Conservation (phyloP, 2,329 filamentous ascomycete species). For the Ceratocystis variospora region DNA sequence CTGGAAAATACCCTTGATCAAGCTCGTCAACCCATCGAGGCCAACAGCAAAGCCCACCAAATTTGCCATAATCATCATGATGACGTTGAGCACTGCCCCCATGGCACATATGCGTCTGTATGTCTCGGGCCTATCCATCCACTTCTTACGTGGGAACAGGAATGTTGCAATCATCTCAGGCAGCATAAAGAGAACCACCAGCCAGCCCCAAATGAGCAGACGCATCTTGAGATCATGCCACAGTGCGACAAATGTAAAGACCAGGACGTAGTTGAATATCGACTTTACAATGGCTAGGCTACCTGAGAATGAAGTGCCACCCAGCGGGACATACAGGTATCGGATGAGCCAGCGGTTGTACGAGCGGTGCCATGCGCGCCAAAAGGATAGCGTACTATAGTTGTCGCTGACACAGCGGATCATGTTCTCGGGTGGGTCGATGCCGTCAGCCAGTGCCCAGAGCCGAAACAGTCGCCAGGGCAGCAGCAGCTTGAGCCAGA, state of each 20-base stretch:
- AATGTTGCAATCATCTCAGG: constrained; percentile 64
- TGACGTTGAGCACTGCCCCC: constrained; percentile 67
- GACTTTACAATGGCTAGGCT: constrained; percentile 39
- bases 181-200: constrained; percentile 84
- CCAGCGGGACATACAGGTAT: constrained; percentile 87
- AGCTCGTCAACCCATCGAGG: constrained; percentile 66
- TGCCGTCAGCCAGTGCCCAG: constrained; percentile 81
- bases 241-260: constrained; percentile 93
- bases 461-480: constrained; percentile 98
- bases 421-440: constrained; percentile 98
- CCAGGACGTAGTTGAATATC: constrained; percentile 61
- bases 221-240: constrained; percentile 96
- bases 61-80: constrained; percentile 95
- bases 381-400: constrained; percentile 80
- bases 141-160: constrained; percentile 60
- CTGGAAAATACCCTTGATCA: constrained; percentile 60
- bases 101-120: constrained; percentile 71
- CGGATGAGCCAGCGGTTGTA: constrained; percentile 92
- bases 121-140: constrained; percentile 51
- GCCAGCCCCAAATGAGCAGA: constrained; percentile 90
- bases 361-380: constrained; percentile 89
- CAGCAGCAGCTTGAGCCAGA: constrained; percentile 93
- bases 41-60: constrained; percentile 91
- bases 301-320: constrained; percentile 46
- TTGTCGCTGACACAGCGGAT: constrained; percentile 92